Conservation (phyloP, 768 basidiomycete species). For the Punctularia strigosozonata region DNA sequence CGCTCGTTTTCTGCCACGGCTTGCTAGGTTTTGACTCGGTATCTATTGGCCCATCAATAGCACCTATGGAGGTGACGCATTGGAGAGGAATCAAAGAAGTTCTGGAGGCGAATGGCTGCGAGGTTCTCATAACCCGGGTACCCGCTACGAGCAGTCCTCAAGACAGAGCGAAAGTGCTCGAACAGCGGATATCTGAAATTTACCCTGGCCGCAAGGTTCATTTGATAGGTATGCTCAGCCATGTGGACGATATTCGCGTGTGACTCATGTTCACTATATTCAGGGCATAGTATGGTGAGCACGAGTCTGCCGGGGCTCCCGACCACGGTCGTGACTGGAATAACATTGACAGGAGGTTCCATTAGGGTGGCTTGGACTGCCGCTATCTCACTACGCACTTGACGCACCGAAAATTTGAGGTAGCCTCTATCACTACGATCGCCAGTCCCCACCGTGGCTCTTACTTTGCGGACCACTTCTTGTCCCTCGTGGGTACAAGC, state of each 20-base stretch:
- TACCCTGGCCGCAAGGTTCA: constrained; percentile 83
- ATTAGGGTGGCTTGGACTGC: constrained; percentile 85
- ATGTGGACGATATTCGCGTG: neutral
- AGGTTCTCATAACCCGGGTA: constrained; percentile 89
- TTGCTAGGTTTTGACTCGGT: constrained; percentile 84
- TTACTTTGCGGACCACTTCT: constrained; percentile 85
- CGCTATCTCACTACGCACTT: constrained; percentile 81
- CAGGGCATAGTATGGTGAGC: constrained; percentile 15
- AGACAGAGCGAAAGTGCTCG: constrained; percentile 86
- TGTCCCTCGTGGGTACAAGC: constrained; percentile 53
- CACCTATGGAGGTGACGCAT: constrained; percentile 79
- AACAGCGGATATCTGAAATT: constrained; percentile 62
- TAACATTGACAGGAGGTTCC: neutral
- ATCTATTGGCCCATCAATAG: constrained; percentile 64
- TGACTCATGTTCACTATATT: constrained; percentile 5
- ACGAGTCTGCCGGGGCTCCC: constrained; percentile 4
- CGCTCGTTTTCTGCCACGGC: constrained; percentile 93
- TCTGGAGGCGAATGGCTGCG: constrained; percentile 74
- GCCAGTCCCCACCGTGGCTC: constrained; percentile 93
- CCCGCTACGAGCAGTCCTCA: constrained; percentile 85
- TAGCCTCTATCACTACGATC: constrained; percentile 87
- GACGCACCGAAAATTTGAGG: constrained; percentile 61
- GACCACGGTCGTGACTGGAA: constrained; percentile 4
- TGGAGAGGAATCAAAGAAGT: constrained; percentile 97
- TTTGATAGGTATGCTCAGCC: constrained; percentile 49